These are phyloP conservation scores for Fusarium sambucinum DNA, from an alignment of 2,329 filamentous ascomycete species.

Conservation along the genomic window DNA sequence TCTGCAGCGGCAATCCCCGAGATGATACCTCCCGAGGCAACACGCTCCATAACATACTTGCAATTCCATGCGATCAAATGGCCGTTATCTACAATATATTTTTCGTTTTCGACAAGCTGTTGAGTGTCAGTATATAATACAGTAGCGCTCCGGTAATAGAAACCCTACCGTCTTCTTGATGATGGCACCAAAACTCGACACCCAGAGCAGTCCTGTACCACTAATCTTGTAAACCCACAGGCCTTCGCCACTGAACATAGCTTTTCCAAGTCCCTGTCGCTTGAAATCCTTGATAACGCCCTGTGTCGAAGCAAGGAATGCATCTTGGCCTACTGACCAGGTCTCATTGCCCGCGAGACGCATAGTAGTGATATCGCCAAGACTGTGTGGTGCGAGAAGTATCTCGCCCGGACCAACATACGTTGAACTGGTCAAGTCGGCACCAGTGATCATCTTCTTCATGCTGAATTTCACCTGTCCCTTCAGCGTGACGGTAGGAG, in stretches of 20 bases:
- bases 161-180: constrained; percentile 88
- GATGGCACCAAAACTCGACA: constrained; percentile 94
- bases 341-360: constrained; percentile 76
- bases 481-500: constrained; percentile 84
- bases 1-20: constrained; percentile 85
- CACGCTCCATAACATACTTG: constrained; percentile 90
- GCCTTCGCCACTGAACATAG: constrained; percentile 93
- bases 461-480: constrained; percentile 86
- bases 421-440: constrained; percentile 80
- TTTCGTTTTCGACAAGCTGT: constrained; percentile 75
- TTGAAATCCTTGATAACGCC: constrained; percentile 91
- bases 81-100: constrained; percentile 92
- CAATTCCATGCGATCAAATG: constrained; percentile 98
- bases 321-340: constrained; percentile 90
- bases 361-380: constrained; percentile 89
- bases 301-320: constrained; percentile 86
- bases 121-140: constrained; percentile 17
- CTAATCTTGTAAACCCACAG: constrained; percentile 89
- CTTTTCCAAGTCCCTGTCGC: constrained; percentile 86
- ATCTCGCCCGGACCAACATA: constrained; percentile 94
- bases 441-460: constrained; percentile 89
- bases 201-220: constrained; percentile 85
- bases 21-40: constrained; percentile 92
- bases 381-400: constrained; percentile 79
- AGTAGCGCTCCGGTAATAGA: not conserved